These are phyloP conservation scores for Geranium rotundifolium DNA, from an alignment of 345 rosid genomes.

Conservation along the genomic window DNA sequence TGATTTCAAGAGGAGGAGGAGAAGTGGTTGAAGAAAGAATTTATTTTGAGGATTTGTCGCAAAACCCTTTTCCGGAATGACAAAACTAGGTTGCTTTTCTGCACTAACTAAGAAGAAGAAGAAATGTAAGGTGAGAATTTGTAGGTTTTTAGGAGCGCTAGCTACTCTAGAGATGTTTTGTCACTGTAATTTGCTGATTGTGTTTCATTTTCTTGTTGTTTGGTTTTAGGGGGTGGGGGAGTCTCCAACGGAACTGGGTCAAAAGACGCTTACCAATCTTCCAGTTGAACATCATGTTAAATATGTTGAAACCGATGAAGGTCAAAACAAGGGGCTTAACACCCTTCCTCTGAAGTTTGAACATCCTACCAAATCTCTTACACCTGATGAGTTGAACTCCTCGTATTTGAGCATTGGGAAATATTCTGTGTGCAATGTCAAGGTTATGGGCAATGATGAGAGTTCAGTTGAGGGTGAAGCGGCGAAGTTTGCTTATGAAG, in stretches of 20 bases:
- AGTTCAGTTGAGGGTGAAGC: constrained; percentile 23
- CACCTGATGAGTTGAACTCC: constrained; percentile 29
- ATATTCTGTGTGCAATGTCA: constrained; percentile 14
- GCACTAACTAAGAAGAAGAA: constrained; percentile 29
- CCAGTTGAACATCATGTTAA: constrained; percentile 6
- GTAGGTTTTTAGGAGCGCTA: too few species aligned
- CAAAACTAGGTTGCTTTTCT: constrained; percentile 36
- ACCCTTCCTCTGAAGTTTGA: constrained; percentile 38
- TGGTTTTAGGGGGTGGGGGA: constrained; percentile 24
- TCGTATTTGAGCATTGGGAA: constrained; percentile 20
- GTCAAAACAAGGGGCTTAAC: too few species aligned
- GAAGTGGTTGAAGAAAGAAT: background rate
- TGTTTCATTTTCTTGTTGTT: background rate
- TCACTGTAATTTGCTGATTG: background rate
- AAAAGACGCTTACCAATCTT: background rate
- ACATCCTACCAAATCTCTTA: constrained; percentile 41
- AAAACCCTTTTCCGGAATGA: constrained; percentile 24
- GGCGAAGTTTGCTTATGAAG: constrained; percentile 46
- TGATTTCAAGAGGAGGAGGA: constrained; percentile 5
- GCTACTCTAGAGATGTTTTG: background rate
- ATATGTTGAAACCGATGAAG: constrained; percentile 16
- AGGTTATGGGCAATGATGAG: constrained; percentile 23
- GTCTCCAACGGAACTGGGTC: background rate
- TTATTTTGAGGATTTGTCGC: too few species aligned
- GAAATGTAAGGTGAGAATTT: constrained; percentile 29